Conservation (phyloP, 306 rosid species). For the Sicyos edulis region DNA sequence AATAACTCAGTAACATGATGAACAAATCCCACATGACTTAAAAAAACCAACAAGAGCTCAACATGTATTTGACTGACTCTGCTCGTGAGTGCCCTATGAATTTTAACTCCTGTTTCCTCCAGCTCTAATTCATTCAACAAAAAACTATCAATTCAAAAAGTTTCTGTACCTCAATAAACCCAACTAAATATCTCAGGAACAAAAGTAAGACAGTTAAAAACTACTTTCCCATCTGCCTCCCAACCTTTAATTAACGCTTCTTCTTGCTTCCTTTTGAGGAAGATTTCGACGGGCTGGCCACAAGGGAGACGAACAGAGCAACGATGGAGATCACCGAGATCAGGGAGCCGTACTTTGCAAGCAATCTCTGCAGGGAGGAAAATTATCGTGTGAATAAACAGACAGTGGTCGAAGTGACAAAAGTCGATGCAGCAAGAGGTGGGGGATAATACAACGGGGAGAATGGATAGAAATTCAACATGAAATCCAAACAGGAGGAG, state of each 20-base stretch:
- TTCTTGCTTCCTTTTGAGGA: conserved; percentile 83
- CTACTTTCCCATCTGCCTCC: neutral
- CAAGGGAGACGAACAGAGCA: conserved; percentile 60
- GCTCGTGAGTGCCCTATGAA: neutral
- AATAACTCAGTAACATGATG: conserved; percentile 2
- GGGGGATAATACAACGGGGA: neutral
- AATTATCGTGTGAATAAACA: neutral
- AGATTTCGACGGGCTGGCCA: conserved; percentile 76
- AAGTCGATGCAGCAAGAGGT: neutral
- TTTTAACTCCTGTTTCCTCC: conserved; percentile 2
- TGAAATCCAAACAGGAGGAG: no score
- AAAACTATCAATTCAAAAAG: conserved; percentile 16
- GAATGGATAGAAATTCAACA: neutral
- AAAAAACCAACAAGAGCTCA: neutral
- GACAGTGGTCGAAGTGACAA: neutral
- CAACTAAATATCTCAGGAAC: conserved; percentile 3
- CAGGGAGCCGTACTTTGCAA: conserved; percentile 83
- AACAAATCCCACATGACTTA: conserved; percentile 10
- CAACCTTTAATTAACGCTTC: conserved; percentile 53
- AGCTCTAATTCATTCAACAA: neutral
- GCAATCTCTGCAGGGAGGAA: conserved; percentile 53
- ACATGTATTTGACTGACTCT: neutral
- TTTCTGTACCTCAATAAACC: conserved; percentile 14
- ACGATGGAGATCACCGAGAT: conserved; percentile 70
- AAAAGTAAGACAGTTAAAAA: neutral